phyloP scores from a whole-genome alignment of 371 early-diverging fungal species.

The Zychaea mexicana region DNA sequence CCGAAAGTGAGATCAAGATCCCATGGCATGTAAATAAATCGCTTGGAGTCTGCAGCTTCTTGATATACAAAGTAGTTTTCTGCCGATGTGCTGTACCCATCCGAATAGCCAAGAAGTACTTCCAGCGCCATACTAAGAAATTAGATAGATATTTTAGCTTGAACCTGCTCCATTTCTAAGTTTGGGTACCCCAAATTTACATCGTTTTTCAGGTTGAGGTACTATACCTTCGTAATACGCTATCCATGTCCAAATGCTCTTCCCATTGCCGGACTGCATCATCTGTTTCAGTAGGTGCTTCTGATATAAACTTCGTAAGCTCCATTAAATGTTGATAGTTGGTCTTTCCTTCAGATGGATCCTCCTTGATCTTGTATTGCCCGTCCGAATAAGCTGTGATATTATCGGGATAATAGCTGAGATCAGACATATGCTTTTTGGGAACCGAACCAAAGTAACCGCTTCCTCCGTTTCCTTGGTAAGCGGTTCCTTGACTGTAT shows the following conservation, averaged over 20 bases:
- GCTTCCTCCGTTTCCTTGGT: conserved; percentile 8
- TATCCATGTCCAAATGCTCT: conserved; percentile 22
- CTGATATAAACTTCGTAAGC: conserved; percentile 21
- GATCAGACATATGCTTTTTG: conserved; percentile 5
- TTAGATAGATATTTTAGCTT: too few relatives aligned
- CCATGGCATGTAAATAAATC: conserved; percentile 29
- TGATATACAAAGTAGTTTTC: conserved; percentile 36
- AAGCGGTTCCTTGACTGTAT: conserved; percentile 19
- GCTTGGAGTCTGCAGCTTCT: not conserved
- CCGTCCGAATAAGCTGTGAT: conserved; percentile 14
- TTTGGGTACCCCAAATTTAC: too few relatives aligned
- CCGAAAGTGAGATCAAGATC: conserved; percentile 42
- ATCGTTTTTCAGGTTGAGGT: too few relatives aligned
- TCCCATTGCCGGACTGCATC: conserved; percentile 23
- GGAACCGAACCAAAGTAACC: not conserved
- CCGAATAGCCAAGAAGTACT: conserved; percentile 26
- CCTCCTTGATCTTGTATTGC: conserved; percentile 20
- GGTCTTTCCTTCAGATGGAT: conserved; percentile 12
- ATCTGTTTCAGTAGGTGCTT: conserved; percentile 13
- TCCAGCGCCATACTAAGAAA: conserved; percentile 29
- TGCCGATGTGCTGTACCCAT: conserved; percentile 21
- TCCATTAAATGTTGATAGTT: conserved; percentile 15
- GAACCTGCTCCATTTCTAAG: too few relatives aligned
- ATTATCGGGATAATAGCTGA: conserved; percentile 23
- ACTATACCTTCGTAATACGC: conserved; percentile 29